Evolutionary conservation across 495 filamentous ascomycete species (phyloP), one percentile per base, ranked within the genome.

Genomic region (Hypoxylon subgilvum): DNA sequence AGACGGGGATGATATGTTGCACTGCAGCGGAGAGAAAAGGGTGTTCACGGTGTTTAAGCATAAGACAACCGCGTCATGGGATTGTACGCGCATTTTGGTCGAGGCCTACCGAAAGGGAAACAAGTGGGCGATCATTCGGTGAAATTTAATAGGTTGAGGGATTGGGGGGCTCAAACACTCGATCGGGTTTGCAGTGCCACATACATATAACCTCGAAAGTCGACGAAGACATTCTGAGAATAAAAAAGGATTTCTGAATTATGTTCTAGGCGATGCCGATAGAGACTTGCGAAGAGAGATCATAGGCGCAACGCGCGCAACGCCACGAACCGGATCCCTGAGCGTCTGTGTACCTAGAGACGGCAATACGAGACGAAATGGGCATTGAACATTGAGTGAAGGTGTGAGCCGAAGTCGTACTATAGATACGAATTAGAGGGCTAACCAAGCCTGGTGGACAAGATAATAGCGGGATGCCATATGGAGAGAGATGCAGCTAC

Each of bases 21-120:
- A 64, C 61, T 64, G 61, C 61, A 64, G 61, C 61, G 61, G 61
- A 64, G 53, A 64, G 61, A 64, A 64, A 64, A 58, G 61, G 61
- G 61, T 64, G 61, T 64, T 49, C 23, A 58, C 53, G 61, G 48
- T 58, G 53, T 64, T 64, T 64, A 64, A 64, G 61, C 61, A 64
- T 64, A 64, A 64, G 61, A 58, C 53, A 51, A 58, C 53, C 50
- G 61, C 61, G 61, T 64, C 61, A 64, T 64, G 61, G 61, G 61
- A 64, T n/a, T 58, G 38, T 46, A 32, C 31, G 34, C 35, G 40
- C 43, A 23, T 43, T 50, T 39, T 58, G 61, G 61, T 57, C 25
- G 49, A 50, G 50, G 30, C 22, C 12, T 45, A 50, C 54, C 31
- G 28, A 51, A 54, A 32, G 9, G 61, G 61, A 50, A 64, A 64